phyloP scores from a whole-genome alignment of 1,139 yeast genomes.

The Kodamaea sp. region DNA sequence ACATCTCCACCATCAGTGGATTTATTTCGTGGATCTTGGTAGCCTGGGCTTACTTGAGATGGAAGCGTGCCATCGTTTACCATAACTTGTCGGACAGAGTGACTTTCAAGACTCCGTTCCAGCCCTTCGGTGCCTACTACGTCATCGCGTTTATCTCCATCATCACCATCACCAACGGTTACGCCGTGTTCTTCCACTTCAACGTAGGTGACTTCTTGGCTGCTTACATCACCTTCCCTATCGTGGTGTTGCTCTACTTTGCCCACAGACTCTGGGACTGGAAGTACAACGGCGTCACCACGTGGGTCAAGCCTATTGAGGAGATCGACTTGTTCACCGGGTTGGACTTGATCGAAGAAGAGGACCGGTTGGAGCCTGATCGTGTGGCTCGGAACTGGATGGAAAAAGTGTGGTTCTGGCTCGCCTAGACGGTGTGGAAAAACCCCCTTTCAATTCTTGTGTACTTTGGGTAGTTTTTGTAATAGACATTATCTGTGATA shows the following conservation, averaged over 20 bases:
- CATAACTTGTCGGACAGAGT: constrained; percentile 47
- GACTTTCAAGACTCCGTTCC: constrained; percentile 48
- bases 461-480: background rate
- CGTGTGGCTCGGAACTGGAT: constrained; percentile 20
- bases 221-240: constrained; percentile 61
- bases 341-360: constrained; percentile 37
- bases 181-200: constrained; percentile 54
- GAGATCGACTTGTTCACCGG: constrained; percentile 49
- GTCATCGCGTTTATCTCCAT: constrained; percentile 47
- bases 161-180: constrained; percentile 59
- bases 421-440: constrained; percentile 11
- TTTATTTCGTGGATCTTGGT: constrained; percentile 65
- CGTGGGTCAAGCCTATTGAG: constrained; percentile 40
- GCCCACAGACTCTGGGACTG: constrained; percentile 41
- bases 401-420: constrained; percentile 24
- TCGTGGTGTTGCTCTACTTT: constrained; percentile 47
- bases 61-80: constrained; percentile 52
- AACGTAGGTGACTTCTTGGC: constrained; percentile 58
- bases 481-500: no score
- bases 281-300: constrained; percentile 26
- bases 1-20: constrained; percentile 71
- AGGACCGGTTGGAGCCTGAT: constrained; percentile 22
- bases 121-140: constrained; percentile 53
- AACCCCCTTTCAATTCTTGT: background rate
- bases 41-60: constrained; percentile 48